These are phyloP conservation scores for Mortierella polycephala DNA, from an alignment of 371 early-diverging fungal species.

Conservation along the genomic window DNA sequence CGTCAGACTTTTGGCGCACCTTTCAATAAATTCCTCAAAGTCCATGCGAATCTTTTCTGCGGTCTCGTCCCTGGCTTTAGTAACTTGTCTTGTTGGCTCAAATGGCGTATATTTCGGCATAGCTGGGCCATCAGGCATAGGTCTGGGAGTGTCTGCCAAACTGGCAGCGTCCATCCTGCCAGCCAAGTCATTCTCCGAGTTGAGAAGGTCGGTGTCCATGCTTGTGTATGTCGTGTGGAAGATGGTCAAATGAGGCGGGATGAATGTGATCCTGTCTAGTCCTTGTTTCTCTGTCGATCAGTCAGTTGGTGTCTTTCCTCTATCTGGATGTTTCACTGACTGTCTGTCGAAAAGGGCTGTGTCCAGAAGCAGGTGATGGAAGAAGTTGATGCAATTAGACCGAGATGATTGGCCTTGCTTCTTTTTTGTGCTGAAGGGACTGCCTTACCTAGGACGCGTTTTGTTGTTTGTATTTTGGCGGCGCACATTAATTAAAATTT, in stretches of 20 bases:
- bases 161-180: conserved; percentile 47
- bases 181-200: conserved; percentile 44
- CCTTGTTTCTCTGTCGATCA: too few species aligned
- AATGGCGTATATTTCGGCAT: conserved; percentile 48
- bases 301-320: too few species aligned
- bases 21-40: conserved; percentile 82
- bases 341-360: too few species aligned
- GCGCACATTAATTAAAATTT: neutral
- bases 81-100: conserved; percentile 57
- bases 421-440: neutral
- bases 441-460: neutral
- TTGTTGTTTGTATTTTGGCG: neutral
- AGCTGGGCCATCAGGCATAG: conserved; percentile 16
- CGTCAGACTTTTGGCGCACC: conserved; percentile 51
- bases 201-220: conserved; percentile 51
- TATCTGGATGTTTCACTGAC: too few species aligned
- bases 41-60: conserved; percentile 80
- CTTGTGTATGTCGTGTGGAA: conserved; percentile 3
- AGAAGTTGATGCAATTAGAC: too few species aligned
- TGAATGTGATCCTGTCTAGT: neutral
- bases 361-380: too few species aligned
- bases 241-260: conserved; percentile 4
- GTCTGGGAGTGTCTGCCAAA: conserved; percentile 46
- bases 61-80: conserved; percentile 79
- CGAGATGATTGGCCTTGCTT: neutral